Evolutionary conservation across 176 grass and related monocot species (phyloP), one percentile per base, ranked within the genome.

Genomic region (Juncus inflexus): DNA sequence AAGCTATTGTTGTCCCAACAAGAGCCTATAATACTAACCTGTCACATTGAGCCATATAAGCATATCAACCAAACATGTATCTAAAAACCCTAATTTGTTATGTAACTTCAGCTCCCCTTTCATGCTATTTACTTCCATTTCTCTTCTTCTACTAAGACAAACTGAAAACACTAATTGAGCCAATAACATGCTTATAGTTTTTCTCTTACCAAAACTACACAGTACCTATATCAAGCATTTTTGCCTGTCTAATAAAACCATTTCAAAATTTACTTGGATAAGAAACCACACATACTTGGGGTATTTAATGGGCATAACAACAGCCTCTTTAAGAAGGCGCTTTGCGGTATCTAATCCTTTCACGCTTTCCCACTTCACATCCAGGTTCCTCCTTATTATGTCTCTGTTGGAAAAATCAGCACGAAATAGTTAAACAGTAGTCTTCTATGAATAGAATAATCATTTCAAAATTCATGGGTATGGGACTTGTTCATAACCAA

Each of bases 301-400:
- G 74, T 96, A 97, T 75, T 97, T 91, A 78, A 97, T 97, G 40
- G 92, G 87, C 92, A 96, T 91, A 14, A 97, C 87, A 72, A 97
- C 92, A 43, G 87, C 87, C 57, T 91, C 92, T 83, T 91, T 97
- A 42, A 91, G 83, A 60, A 91, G 85, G 8, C 84, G 74, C 81
- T 97, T 97, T 63, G 82, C 87, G 74, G 69, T 91, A 63, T 84
- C 92, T 58, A 97, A 79, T 51, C 92, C 92, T 80, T 91, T 97
- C 67, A 91, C 91, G 80, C 81, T 89, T 77, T 97, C 92, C 92
- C 92, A 96, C 67, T 91, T 87, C 50, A 91, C 92, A 91, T 96
- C 92, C 74, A 87, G 87, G 76, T 74, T 96, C 37, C 92, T 87
- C 19, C 79, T 81, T 73, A 96, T 78, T 64, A 91, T 97, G 67